Percentiles rank a stretch among this genome's conserved stretches.
These are phyloP conservation scores for Moringa oleifera DNA, from an alignment of 345 rosid genomes.

Conservation along the genomic window DNA sequence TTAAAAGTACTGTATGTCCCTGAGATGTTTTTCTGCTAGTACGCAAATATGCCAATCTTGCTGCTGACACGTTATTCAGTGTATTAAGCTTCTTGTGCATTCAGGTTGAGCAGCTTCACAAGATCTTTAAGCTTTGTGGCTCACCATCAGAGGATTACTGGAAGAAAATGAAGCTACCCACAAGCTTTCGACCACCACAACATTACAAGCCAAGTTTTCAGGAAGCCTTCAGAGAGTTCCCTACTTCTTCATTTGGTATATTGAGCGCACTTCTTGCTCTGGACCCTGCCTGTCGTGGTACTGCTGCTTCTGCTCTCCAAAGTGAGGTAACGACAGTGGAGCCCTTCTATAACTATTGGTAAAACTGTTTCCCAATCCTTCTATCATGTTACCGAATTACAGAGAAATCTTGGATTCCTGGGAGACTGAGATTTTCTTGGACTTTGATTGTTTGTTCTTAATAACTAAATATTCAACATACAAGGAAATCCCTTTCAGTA, in stretches of 20 bases:
- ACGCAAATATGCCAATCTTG: constrained; percentile 3
- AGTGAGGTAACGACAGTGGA: constrained; percentile 38
- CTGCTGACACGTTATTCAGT: constrained; percentile 16
- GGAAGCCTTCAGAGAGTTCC: constrained; percentile 58
- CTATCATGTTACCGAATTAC: too few species aligned
- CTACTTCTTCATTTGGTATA: constrained; percentile 47
- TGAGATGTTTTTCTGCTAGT: background rate
- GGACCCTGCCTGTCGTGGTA: constrained; percentile 65
- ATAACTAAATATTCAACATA: background rate
- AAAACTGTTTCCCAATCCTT: background rate
- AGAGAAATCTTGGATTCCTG: too few species aligned
- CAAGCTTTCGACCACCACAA: constrained; percentile 68
- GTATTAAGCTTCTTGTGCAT: constrained; percentile 14
- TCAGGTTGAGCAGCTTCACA: constrained; percentile 90
- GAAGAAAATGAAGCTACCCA: constrained; percentile 60
- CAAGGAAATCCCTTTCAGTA: background rate
- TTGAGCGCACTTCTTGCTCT: constrained; percentile 56
- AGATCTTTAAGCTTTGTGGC: constrained; percentile 84
- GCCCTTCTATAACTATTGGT: constrained; percentile 1
- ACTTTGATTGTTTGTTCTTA: too few species aligned
- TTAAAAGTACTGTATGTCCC: background rate
- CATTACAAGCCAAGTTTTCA: constrained; percentile 62
- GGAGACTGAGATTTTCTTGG: too few species aligned
- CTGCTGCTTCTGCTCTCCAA: constrained; percentile 64
- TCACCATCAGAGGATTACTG: constrained; percentile 80